Evolutionary conservation across 805 yeast species (phyloP).

Genomic region (Saccharomycopsis guyanensis): DNA sequence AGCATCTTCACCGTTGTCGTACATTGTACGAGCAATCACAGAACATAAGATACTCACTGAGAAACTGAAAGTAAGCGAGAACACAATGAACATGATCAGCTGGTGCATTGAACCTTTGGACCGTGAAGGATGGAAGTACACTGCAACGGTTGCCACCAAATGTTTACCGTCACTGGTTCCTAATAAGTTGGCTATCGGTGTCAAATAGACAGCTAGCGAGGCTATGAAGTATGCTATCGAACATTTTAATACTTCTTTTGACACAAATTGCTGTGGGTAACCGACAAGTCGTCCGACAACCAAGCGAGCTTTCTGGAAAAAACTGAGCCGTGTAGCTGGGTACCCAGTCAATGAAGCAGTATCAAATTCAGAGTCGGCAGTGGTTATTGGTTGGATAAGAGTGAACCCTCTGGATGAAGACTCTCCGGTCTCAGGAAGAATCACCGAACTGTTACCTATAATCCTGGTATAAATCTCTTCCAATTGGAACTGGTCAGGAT

Average conservation of each 20-base stretch:
- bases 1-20: conserved; percentile 38
- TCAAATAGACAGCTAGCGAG: conserved; percentile 60
- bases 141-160: conserved; percentile 74
- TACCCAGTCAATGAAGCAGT: conserved; percentile 14
- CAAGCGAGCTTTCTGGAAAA: background rate
- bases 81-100: conserved; percentile 51
- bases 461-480: conserved; percentile 23
- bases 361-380: conserved; percentile 2
- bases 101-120: conserved; percentile 77
- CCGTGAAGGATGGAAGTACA: conserved; percentile 77
- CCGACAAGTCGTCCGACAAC: background rate
- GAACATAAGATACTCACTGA: conserved; percentile 46
- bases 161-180: conserved; percentile 73
- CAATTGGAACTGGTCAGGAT: conserved; percentile 3
- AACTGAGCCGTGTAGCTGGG: background rate
- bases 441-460: conserved; percentile 29
- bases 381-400: background rate
- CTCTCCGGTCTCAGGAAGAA: conserved; percentile 39
- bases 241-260: conserved; percentile 45
- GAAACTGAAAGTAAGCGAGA: conserved; percentile 48
- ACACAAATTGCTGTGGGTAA: conserved; percentile 17
- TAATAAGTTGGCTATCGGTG: conserved; percentile 39
- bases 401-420: conserved; percentile 20
- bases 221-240: conserved; percentile 69
- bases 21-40: conserved; percentile 40